Base-by-base conservation (phyloP, 345 rosid genomes). In the Bruguiera sexangula region DNA sequence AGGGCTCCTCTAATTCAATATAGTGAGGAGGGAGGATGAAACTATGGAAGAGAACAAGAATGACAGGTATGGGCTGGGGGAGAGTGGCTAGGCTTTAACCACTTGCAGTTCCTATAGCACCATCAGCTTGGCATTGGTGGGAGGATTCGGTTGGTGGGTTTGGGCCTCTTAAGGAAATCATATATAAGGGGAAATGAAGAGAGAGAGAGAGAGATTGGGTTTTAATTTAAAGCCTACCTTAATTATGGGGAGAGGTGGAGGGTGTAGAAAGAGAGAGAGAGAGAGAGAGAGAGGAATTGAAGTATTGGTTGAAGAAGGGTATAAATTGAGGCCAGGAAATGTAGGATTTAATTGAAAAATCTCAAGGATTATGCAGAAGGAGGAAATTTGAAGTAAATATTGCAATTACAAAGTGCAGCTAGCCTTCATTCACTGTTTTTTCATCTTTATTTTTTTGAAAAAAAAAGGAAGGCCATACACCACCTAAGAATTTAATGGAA, bases 191-290 rank as follows among this genome's bases (percentile, higher is more conserved):
- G 74, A 69, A 68, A 50, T 4, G 72, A 68, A 69, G 66, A 51
- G 70, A 34, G 37, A 31, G 32, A 69, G 69, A 78, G 82, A 77
- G 48, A 39, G 46, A 39, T 2, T 65, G 88, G 78, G 86, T 53
- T 81, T 71, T 79, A 21, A 76, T 80, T 87, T 82, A 88, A 91
- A 84, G 87, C 86, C 80, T 83, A 82, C 81, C 78, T 86, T 69
- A 92, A 92, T 88, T 82, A 79, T 63, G 86, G 83, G 75, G 82
- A 81, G 91, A 81, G 85, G 85, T 77, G 86, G 87, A 75, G 80
- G 75, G 83, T 59, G 72, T 51, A 71, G 74, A 72, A 66, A 81
- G 78, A 27, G 70, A 59, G 73, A 54, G 64, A 77, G 68, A 73
- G 76, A 78, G 67, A 79, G 78, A 63, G 66, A 67, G 69, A 75